Conservation (phyloP, 345 rosid genomes). For the Camelina neglecta region DNA sequence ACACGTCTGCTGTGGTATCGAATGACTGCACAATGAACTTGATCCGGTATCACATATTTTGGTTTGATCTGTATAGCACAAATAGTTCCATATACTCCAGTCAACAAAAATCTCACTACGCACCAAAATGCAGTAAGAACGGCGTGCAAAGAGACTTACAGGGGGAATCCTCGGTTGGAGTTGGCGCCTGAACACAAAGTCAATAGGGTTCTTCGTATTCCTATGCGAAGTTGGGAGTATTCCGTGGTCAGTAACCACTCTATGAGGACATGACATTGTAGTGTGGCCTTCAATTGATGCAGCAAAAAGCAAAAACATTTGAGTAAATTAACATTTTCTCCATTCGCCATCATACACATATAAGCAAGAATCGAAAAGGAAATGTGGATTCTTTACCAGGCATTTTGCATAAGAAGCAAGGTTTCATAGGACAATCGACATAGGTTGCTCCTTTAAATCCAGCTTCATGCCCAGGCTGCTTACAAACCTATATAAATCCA, state of each 20-base stretch:
- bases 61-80: slow-evolving; percentile 58
- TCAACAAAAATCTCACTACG: slow-evolving; percentile 7
- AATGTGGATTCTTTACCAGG: slow-evolving; percentile 58
- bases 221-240: slow-evolving; percentile 61
- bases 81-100: not conserved
- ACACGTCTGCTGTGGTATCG: slow-evolving; percentile 95
- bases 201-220: slow-evolving; percentile 59
- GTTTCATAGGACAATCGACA: slow-evolving; percentile 95
- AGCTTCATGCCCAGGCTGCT: slow-evolving; percentile 89
- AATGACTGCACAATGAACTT: slow-evolving; percentile 84
- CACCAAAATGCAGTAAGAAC: not conserved
- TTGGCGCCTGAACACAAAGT: slow-evolving; percentile 82
- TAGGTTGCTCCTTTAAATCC: slow-evolving; percentile 95
- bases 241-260: slow-evolving; percentile 69
- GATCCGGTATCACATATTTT: slow-evolving; percentile 74
- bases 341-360: not conserved
- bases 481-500: slow-evolving; percentile 77
- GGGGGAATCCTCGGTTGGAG: slow-evolving; percentile 57
- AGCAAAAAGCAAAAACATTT: not conserved
- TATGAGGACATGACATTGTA: slow-evolving; percentile 84
- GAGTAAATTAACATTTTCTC: not conserved
- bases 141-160: slow-evolving; percentile 44
- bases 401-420: slow-evolving; percentile 95
- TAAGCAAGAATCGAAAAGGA: slow-evolving; percentile 11
- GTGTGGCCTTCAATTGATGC: slow-evolving; percentile 72